A percentile compares a stretch with the other conserved stretches of the same genome.
Evolutionary conservation across 148 eudicot species (phyloP).

Genomic region (Cornus controversa): DNA sequence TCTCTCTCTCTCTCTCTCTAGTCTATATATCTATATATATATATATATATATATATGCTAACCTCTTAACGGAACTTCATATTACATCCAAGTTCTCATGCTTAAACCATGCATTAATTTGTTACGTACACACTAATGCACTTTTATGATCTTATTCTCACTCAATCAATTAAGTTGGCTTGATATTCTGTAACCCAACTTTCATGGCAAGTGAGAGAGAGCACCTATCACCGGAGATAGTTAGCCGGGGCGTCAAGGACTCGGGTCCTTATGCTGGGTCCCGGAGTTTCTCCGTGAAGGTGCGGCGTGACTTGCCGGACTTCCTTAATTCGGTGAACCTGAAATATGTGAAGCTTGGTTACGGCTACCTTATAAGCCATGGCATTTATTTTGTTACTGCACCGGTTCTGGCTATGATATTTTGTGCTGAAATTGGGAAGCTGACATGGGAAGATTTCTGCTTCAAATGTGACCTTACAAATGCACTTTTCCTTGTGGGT

Average conservation of each 20-base stretch:
- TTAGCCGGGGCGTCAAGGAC: constrained; percentile 50
- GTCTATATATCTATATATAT: no score
- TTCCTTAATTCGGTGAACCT: constrained; percentile 59
- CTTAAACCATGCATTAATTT: neutral
- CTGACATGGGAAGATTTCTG: constrained; percentile 31
- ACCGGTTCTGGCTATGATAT: constrained; percentile 35
- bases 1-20: neutral
- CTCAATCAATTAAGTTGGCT: neutral
- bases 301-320: constrained; percentile 60
- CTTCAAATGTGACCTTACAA: constrained; percentile 13
- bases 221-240: constrained; percentile 50
- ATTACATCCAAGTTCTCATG: neutral
- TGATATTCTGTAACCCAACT: neutral
- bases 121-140: neutral
- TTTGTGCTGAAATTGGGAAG: constrained; percentile 39
- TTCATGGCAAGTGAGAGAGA: constrained; percentile 37
- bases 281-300: constrained; percentile 51
- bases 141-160: neutral
- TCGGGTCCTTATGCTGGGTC: constrained; percentile 60
- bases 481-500: constrained; percentile 26
- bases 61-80: no score
- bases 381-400: constrained; percentile 38
- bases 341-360: constrained; percentile 64
- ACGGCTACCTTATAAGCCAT: constrained; percentile 52
- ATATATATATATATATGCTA: no score